Conservation (phyloP, 345 rosid genomes). For the Carallia pectinifolia region DNA sequence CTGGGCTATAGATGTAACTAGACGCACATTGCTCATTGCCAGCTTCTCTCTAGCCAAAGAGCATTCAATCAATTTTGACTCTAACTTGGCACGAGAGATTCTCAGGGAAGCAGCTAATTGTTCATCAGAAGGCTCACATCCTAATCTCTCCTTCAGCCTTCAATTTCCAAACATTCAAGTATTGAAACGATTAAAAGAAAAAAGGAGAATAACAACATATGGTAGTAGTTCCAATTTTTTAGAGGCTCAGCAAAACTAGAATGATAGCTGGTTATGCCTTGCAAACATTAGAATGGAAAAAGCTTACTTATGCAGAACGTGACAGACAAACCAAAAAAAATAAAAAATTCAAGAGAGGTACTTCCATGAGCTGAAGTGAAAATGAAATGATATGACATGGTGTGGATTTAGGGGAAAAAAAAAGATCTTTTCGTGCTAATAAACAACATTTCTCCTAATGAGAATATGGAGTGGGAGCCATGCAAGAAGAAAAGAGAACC, state of each 20-base stretch:
- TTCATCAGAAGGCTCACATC: conserved; percentile 82
- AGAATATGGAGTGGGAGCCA: too few species aligned
- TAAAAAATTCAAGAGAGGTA: too few species aligned
- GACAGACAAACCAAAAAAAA: too few species aligned
- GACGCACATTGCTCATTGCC: conserved; percentile 94
- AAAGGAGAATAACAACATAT: background rate
- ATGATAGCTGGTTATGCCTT: conserved; percentile 33
- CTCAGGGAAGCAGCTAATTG: conserved; percentile 78
- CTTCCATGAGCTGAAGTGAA: too few species aligned
- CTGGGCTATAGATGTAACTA: conserved; percentile 93
- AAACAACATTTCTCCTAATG: too few species aligned
- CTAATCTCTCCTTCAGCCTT: conserved; percentile 80
- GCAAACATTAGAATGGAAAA: too few species aligned
- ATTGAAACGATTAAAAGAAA: background rate
- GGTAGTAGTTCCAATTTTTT: too few species aligned
- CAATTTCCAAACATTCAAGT: conserved; percentile 15
- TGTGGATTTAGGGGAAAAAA: too few species aligned
- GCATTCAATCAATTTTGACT: conserved; percentile 61
- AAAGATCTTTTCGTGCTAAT: too few species aligned
- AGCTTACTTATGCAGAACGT: too few species aligned
- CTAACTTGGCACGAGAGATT: conserved; percentile 71
- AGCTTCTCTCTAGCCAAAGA: conserved; percentile 85
- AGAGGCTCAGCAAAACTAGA: conserved; percentile 44
- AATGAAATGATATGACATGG: too few species aligned
- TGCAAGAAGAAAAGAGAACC: background rate